A percentile compares a stretch with the other conserved stretches of the same genome.
Conservation (phyloP, 768 basidiomycete species). For the Agrocybe praecox region DNA sequence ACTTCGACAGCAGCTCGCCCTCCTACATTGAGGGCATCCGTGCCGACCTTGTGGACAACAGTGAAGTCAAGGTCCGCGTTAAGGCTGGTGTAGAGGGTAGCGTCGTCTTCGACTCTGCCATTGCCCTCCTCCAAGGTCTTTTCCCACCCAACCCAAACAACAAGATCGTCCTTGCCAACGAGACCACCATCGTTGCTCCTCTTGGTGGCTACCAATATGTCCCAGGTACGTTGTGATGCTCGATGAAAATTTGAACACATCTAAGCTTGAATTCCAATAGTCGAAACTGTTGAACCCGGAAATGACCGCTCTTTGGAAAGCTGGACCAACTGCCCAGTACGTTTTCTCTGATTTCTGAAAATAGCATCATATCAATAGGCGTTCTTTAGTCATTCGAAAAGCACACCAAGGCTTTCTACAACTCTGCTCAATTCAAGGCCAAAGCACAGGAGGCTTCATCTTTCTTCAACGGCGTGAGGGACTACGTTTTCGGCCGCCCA, state of each 20-base stretch:
- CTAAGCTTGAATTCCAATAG: conserved; percentile 28
- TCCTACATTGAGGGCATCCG: conserved; percentile 70
- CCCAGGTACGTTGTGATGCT: conserved; percentile 48
- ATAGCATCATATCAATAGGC: background rate
- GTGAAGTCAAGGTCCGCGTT: conserved; percentile 73
- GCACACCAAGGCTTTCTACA: conserved; percentile 62
- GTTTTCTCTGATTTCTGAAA: conserved; percentile 9
- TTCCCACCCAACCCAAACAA: conserved; percentile 80
- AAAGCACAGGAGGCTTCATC: conserved; percentile 55
- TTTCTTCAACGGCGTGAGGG: conserved; percentile 68
- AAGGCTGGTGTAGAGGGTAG: conserved; percentile 85
- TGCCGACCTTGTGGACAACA: conserved; percentile 70
- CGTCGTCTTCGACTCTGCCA: conserved; percentile 86
- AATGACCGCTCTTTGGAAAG: conserved; percentile 85
- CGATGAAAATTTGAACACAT: background rate
- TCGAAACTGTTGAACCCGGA: conserved; percentile 84
- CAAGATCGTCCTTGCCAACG: conserved; percentile 79
- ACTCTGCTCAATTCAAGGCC: conserved; percentile 67
- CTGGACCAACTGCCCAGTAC: conserved; percentile 63
- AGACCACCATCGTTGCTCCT: conserved; percentile 68
- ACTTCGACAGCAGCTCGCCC: conserved; percentile 66
- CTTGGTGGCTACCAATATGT: conserved; percentile 87
- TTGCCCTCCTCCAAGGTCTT: conserved; percentile 83
- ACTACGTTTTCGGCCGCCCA: conserved; percentile 73
- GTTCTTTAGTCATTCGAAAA: conserved; percentile 60